Evolutionary conservation across 768 basidiomycete genomes (phyloP), one percentile per base, ranked within the genome.

Genomic region (Suillus placidus): DNA sequence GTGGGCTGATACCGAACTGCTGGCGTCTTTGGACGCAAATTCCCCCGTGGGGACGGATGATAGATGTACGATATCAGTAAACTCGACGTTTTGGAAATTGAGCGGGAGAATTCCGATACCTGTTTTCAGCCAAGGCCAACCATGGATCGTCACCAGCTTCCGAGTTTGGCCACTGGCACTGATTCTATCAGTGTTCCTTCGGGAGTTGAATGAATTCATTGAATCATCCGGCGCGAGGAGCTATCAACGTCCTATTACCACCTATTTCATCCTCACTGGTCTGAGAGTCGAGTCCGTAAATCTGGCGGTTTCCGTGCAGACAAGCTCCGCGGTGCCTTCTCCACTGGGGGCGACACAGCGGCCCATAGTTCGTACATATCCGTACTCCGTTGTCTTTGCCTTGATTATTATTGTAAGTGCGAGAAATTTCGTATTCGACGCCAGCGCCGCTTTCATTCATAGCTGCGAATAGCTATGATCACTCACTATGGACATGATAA

Each of bases 1-100:
- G 10, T 26, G 23, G 37, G 23, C 23, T 10, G 38, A 18, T 60
- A 13, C 18, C 26, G 6, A 42, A 20, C 18, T 38, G 57, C 57
- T 58, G 38, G 57, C 57, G 13, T n/a, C 35, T 37, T n/a, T 32
- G 6, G 37, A 57, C 8, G 5, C 18, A 18, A 18, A 20, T 42
- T 30, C 18, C 12, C 57, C 40, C 38, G 23, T 40, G 58, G 37
- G 40, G 58, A 23, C 32, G 1, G 16, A 52, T 30, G 26, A 51
- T 6, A 45, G 9, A 45, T 45, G 47, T 54, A 10, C 20, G 54
- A 34, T 34, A 13, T n/a, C 34, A 40, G 6, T 30, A 42, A 60
- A 42, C 58, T 60, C 12, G 49, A 38, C 58, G 32, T 55, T 63
- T 68, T 69, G 30, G 62, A 67, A 67, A 67, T 67, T 68, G 37